Evolutionary conservation across 1,284 basidiomycete species (phyloP), one percentile per base, ranked within the genome.

Genomic region (Anthracocystis setariae): DNA sequence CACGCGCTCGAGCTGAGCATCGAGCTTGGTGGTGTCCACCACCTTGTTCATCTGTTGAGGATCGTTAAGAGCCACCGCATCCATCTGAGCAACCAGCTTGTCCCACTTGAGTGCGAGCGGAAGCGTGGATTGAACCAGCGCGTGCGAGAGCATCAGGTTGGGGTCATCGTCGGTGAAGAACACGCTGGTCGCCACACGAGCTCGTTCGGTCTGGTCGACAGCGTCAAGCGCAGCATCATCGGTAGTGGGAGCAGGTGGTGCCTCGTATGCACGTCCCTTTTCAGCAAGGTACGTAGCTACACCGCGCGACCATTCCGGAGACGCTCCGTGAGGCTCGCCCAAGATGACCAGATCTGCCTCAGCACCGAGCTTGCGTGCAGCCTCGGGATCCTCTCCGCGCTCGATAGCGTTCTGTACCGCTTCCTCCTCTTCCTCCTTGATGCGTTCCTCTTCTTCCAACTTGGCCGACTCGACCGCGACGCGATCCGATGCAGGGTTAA

Each of bases 281-380:
- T 79, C 67, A 12, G 78, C 80, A 9, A 82, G 74, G 46, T 73
- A 74, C 23, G 74, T 76, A 33, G 80, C 78, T 2, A 80, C 79
- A 39, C 79, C 80, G 5, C 72, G 74, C 21, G 74, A 66, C 80
- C 80, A 82, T 8, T 74, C 57, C 17, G 68, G 52, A 12, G 66
- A 66, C 5, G 80, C 70, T 10, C 80, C 80, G 37, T 70, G 46
- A 23, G 77, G 78, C 64, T 82, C 81, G 24, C 81, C 81, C 1
- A 82, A 60, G 25, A 82, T 72, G 44, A 81, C 68, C n/a, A 81
- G 66, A 37, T 82, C 81, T 9, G 78, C 75, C 59, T 82, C 81
- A n/a, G 66, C 60, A 17, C 78, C 81, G 3, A 82, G 71, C 47
- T 67, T 69, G 58, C 72, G 64, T 38, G 80, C 78, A 5, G 78